These are phyloP conservation scores for Tritrichomonas foetus DNA, from an alignment of 208 protist species.

Conservation along the genomic window DNA sequence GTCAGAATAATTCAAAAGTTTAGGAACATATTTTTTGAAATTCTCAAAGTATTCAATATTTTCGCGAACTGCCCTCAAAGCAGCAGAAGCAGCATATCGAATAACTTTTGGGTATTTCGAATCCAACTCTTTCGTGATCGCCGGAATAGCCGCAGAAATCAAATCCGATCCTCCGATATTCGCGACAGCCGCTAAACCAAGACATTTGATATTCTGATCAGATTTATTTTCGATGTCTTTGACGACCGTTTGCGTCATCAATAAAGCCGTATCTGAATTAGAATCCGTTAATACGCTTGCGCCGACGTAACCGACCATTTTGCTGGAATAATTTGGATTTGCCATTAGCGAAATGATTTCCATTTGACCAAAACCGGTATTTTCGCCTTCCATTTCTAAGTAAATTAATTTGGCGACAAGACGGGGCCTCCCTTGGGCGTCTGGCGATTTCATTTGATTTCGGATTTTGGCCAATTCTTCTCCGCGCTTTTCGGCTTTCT, in stretches of 20 bases:
- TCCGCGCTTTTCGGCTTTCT: no score
- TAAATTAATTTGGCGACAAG: not conserved
- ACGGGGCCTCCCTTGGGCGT: not conserved
- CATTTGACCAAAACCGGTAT: not conserved
- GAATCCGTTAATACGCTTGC: not conserved
- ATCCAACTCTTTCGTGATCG: not conserved
- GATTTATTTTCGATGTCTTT: not conserved
- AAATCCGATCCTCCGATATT: not conserved
- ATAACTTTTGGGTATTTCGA: no score
- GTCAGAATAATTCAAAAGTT: not conserved
- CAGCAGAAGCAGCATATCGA: not conserved
- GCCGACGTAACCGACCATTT: not conserved
- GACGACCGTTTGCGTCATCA: not conserved
- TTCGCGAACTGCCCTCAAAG: not conserved
- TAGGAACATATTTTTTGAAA: not conserved
- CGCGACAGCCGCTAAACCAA: not conserved
- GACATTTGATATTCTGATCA: not conserved
- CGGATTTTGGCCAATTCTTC: no score
- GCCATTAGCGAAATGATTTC: not conserved
- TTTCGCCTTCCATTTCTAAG: not conserved
- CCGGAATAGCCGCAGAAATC: not conserved
- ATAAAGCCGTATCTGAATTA: not conserved
- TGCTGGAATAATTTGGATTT: not conserved
- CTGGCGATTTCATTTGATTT: no score
- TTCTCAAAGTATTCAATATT: not conserved